A percentile compares a stretch with the other conserved stretches of the same genome.
These are phyloP conservation scores for Bryoerythrophyllum caledonicum DNA, from an alignment of 225 moss, liverwort and hornwort species.

Conservation along the genomic window DNA sequence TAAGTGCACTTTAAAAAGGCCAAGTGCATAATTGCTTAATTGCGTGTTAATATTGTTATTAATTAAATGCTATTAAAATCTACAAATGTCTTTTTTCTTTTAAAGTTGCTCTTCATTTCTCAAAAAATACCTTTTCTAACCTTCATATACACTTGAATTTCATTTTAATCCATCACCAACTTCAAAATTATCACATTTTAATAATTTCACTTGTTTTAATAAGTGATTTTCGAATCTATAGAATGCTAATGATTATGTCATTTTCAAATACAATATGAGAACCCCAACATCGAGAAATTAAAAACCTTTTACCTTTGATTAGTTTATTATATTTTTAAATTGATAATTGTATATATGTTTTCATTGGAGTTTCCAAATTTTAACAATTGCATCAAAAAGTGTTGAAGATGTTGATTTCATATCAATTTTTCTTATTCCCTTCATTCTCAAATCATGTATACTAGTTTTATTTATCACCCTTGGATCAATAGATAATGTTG, in stretches of 20 bases:
- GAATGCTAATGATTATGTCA: no score
- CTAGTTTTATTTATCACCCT: slow-evolving; percentile 9
- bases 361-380: neutral
- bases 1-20: no score
- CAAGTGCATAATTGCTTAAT: no score
- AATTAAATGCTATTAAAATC: neutral
- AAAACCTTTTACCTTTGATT: no score
- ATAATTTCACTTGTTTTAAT: no score
- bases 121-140: neutral
- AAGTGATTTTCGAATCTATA: neutral
- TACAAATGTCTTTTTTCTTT: neutral
- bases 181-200: neutral
- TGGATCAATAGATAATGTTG: neutral
- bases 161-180: neutral
- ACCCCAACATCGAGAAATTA: no score
- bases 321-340: neutral
- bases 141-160: neutral
- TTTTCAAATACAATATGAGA: no score
- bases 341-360: neutral
- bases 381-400: slow-evolving; percentile 12
- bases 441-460: slow-evolving; percentile 26
- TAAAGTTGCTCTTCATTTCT: slow-evolving; percentile 15
- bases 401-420: slow-evolving; percentile 3
- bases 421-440: slow-evolving; percentile 24
- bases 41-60: no score